phyloP scores from a whole-genome alignment of 2,329 filamentous ascomycete species.

The Venturia nashicola region DNA sequence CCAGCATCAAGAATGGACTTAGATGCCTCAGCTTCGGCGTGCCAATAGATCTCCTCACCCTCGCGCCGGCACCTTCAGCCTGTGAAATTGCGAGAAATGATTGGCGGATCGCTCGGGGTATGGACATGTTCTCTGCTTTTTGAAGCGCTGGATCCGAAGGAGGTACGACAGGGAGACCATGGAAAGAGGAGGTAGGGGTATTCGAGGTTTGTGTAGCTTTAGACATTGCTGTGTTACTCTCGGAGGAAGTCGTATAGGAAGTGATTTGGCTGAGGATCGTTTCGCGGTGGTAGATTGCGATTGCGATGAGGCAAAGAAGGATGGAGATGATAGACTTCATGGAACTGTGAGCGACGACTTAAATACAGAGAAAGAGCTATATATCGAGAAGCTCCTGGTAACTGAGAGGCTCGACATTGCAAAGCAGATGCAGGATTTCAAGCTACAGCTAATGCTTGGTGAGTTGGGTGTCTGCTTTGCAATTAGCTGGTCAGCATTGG shows the following conservation, averaged over 20 bases:
- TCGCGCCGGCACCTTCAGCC: constrained; percentile 75
- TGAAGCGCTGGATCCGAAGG: constrained; percentile 27
- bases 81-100: constrained; percentile 77
- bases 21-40: constrained; percentile 74
- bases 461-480: neutral
- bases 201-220: neutral
- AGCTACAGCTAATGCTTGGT: constrained; percentile 3
- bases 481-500: neutral
- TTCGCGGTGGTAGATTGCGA: constrained; percentile 8
- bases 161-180: constrained; percentile 37
- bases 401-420: neutral
- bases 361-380: neutral
- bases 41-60: constrained; percentile 77
- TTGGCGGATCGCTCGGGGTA: constrained; percentile 66
- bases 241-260: neutral
- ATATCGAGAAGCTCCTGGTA: constrained; percentile 4
- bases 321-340: constrained; percentile 12
- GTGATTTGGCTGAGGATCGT: neutral
- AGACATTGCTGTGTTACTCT: neutral
- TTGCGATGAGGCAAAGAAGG: constrained; percentile 10
- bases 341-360: neutral
- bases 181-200: constrained; percentile 23
- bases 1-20: constrained; percentile 79
- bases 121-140: constrained; percentile 46
- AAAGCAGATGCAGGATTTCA: neutral